These are phyloP conservation scores for Cyathus striatus DNA, from an alignment of 768 basidiomycete species.

Conservation along the genomic window DNA sequence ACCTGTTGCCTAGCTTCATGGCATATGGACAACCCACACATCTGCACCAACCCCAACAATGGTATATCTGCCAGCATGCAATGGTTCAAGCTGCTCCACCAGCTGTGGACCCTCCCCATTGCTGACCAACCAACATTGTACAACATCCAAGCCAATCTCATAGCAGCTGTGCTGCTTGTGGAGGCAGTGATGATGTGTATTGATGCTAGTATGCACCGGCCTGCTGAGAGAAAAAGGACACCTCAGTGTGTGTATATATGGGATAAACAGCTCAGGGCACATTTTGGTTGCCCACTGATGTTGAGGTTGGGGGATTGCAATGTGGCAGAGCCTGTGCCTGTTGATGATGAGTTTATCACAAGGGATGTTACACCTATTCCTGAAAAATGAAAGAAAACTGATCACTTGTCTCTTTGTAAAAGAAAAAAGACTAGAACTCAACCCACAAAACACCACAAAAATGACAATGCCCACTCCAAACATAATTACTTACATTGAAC, in stretches of 20 bases:
- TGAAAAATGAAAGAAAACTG: too few relatives aligned
- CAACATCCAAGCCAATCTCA: constrained; percentile 85
- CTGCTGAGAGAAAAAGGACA: constrained; percentile 85
- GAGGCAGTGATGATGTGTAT: constrained; percentile 85
- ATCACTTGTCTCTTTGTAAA: too few relatives aligned
- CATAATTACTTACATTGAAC: too few relatives aligned
- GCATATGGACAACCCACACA: constrained; percentile 89
- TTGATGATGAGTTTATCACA: constrained; percentile 89
- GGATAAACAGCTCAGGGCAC: constrained; percentile 90
- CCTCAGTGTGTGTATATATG: constrained; percentile 97
- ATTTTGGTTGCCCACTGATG: constrained; percentile 87
- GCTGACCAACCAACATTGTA: constrained; percentile 88
- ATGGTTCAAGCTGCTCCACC: constrained; percentile 87
- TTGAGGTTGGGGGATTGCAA: constrained; percentile 87
- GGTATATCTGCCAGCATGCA: constrained; percentile 86
- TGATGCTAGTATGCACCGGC: constrained; percentile 87
- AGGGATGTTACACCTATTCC: too few relatives aligned
- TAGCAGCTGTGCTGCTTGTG: constrained; percentile 81
- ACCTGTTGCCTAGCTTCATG: constrained; percentile 88
- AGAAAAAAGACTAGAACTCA: too few relatives aligned
- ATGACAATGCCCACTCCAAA: too few relatives aligned
- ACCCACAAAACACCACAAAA: too few relatives aligned
- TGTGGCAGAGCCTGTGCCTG: constrained; percentile 77
- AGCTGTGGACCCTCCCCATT: constrained; percentile 82
- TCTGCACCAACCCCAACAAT: constrained; percentile 76